Percentiles rank a stretch among this genome's conserved stretches.
Evolutionary conservation across 345 rosid genomes (phyloP).

Genomic region (Linum tenue): DNA sequence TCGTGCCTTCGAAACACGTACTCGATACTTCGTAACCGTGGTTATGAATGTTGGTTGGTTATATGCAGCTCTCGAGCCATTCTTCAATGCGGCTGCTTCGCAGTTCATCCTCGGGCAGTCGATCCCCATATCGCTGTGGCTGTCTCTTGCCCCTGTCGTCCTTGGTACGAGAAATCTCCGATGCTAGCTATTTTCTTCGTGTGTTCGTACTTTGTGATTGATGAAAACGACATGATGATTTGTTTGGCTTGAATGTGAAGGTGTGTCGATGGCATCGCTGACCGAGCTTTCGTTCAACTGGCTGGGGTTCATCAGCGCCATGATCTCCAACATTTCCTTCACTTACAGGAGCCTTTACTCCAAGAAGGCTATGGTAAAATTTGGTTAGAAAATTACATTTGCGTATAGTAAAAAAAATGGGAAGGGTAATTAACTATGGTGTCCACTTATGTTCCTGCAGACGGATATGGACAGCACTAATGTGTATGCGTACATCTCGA

Average conservation of each 20-base stretch:
- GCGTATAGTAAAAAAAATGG: too few relatives aligned
- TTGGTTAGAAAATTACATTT: too few relatives aligned
- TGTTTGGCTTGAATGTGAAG: conserved; percentile 22
- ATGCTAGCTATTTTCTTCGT: background rate
- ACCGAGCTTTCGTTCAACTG: conserved; percentile 96
- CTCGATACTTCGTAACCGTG: too few relatives aligned
- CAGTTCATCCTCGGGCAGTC: conserved; percentile 81
- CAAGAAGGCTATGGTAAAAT: conserved; percentile 89
- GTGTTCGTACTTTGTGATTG: too few relatives aligned
- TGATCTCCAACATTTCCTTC: conserved; percentile 93
- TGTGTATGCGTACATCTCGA: conserved; percentile 87
- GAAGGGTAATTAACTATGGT: too few relatives aligned
- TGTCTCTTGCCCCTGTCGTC: conserved; percentile 85
- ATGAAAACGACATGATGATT: background rate
- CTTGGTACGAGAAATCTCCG: conserved; percentile 34
- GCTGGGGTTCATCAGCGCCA: conserved; percentile 92
- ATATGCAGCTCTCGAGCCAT: conserved; percentile 84
- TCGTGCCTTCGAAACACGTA: too few relatives aligned
- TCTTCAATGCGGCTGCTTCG: conserved; percentile 96
- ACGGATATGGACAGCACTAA: conserved; percentile 99
- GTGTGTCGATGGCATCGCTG: conserved; percentile 86
- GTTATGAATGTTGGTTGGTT: too few relatives aligned
- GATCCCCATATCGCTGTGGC: conserved; percentile 78
- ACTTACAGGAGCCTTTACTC: conserved; percentile 93
- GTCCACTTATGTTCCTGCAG: too few relatives aligned